Conservation (phyloP, 2,329 filamentous ascomycete species). For the Neopestalotiopsis clavispora region DNA sequence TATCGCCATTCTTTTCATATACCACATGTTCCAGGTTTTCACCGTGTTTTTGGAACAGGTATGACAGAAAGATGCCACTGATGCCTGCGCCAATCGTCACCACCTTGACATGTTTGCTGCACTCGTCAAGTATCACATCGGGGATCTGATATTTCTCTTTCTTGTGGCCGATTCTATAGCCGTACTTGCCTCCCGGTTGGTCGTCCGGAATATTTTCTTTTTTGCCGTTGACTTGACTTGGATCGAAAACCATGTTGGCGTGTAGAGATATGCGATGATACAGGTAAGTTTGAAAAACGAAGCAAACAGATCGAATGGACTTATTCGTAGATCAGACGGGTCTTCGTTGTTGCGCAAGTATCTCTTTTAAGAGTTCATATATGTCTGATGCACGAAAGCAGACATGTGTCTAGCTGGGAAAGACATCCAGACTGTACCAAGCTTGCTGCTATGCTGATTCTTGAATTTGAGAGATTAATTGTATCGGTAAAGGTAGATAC, state of each 20-base stretch:
- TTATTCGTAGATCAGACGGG: not conserved
- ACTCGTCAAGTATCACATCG: not conserved
- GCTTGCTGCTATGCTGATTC: not conserved
- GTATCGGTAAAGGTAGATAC: not conserved
- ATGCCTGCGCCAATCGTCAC: not conserved
- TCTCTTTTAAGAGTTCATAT: not conserved
- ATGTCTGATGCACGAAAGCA: not conserved
- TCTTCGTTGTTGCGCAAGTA: not conserved
- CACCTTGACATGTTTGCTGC: not conserved
- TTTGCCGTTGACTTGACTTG: not conserved
- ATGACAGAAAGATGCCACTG: not conserved
- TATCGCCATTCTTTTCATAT: slow-evolving; percentile 12
- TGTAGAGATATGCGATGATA: not conserved
- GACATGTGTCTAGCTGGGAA: not conserved
- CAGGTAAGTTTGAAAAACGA: not conserved
- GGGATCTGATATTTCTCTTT: not conserved
- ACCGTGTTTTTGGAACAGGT: not conserved
- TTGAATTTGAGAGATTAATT: not conserved
- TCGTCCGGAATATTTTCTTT: not conserved
- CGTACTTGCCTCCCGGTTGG: not conserved
- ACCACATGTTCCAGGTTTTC: not conserved
- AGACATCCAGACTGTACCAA: not conserved
- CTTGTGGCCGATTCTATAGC: not conserved
- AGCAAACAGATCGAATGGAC: no score
- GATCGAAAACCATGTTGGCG: not conserved